Evolutionary conservation across 2,329 filamentous ascomycete species (phyloP), one percentile per base, ranked within the genome.

Genomic region (Aureobasidium mangrovei): DNA sequence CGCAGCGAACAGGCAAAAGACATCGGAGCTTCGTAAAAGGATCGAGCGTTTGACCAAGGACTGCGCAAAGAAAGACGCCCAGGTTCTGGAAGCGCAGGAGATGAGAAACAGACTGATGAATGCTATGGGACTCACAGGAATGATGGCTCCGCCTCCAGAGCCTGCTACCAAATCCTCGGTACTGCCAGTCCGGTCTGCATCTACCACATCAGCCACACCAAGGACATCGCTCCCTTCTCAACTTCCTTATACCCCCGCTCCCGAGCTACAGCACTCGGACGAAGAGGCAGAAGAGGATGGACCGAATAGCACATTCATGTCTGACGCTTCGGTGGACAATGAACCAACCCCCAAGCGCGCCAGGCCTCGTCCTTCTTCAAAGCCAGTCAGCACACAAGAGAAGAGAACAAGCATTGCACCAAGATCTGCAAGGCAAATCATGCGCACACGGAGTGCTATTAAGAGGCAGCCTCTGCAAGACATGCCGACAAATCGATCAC

Each of bases 291-390:
- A 43, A 18, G 53, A 53, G 12, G 54, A 60, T 32, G 56, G 56
- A 27, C 32, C 57, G 27, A 45, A 62, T 18, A 33, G 54, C 18
- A 62, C 63, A 3, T 63, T 64, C 53, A 60, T 57, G 6, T 64
- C 60, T 7, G 59, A 62, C 7, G 56, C 63, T 9, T 69, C 69
- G 2, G 68, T 65, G 5, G 61, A 60, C 47, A 62, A 59, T 38
- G 69, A 63, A 12, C 64, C 65, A 1, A 72, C 68, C 28, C 72
- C 72, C 3, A 76, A 77, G 58, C 69, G 74, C 12, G 57, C 65
- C 1, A 72, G 69, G 52, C 63, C 67, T 28, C 63, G 65, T 4
- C 64, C 61, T 24, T 61, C 67, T 1, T 67, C 65, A 58, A 68
- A 65, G 43, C 58, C 62, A 4, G 62, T 67, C 28, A 56, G 59